Evolutionary conservation across 2,329 filamentous ascomycete species (phyloP).

Genomic region (Pseudogymnoascus sp.): DNA sequence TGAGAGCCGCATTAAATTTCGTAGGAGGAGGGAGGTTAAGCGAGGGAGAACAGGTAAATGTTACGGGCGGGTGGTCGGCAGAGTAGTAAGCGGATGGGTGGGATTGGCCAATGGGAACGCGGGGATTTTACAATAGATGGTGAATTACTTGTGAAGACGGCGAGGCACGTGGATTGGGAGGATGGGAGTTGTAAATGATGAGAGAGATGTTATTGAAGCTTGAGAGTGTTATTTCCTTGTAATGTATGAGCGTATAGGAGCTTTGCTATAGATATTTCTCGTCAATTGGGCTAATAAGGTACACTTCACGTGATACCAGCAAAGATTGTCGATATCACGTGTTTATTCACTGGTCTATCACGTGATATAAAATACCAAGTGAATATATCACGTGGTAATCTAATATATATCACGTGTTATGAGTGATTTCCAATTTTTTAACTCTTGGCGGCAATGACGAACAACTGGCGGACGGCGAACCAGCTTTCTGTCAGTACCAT

Average conservation of each 20-base stretch:
- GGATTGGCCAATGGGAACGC: slow-evolving; percentile 2
- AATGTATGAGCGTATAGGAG: background rate
- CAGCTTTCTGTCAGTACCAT: background rate
- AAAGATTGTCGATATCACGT: background rate
- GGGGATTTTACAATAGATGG: background rate
- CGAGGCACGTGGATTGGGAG: background rate
- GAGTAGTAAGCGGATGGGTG: background rate
- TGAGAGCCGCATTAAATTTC: slow-evolving; percentile 9
- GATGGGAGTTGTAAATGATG: background rate
- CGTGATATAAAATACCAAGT: too few relatives aligned
- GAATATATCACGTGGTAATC: too few relatives aligned
- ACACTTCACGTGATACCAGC: background rate
- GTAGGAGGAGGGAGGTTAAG: slow-evolving; percentile 7
- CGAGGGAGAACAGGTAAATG: slow-evolving; percentile 8
- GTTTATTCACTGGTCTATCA: too few relatives aligned
- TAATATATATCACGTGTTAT: background rate
- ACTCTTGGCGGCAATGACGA: background rate
- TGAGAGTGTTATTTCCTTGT: background rate
- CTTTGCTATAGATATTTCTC: background rate
- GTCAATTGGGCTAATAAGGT: too few relatives aligned
- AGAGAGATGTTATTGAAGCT: background rate
- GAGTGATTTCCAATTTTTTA: background rate
- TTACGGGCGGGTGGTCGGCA: slow-evolving; percentile 3
- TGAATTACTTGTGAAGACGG: background rate
- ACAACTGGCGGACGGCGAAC: background rate